A percentile compares a stretch with the other conserved stretches of the same genome.
These are phyloP conservation scores for Salix koriyanagi DNA, from an alignment of 345 rosid genomes.

Conservation along the genomic window DNA sequence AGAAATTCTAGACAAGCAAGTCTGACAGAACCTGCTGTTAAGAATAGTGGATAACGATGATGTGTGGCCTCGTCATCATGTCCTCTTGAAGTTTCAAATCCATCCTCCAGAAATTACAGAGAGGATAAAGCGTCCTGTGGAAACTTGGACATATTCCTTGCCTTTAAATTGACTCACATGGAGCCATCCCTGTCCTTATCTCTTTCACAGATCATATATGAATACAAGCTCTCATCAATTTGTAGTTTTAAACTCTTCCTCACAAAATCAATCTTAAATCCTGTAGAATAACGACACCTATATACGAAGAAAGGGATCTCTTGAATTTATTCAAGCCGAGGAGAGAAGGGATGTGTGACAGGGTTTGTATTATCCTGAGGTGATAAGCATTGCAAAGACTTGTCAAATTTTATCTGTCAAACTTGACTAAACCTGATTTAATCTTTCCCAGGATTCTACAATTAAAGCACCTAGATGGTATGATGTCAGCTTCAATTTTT, in stretches of 20 bases:
- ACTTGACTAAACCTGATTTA: too few species aligned
- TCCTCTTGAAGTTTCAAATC: background rate
- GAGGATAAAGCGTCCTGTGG: background rate
- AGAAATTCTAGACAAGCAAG: background rate
- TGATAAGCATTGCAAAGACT: too few species aligned
- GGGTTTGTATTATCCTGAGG: too few species aligned
- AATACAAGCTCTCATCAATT: background rate
- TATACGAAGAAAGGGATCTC: background rate
- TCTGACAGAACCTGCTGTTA: background rate
- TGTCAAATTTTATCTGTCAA: too few species aligned
- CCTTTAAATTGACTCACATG: constrained; percentile 8
- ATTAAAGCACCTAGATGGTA: too few species aligned
- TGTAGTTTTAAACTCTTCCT: background rate
- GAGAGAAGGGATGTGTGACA: too few species aligned
- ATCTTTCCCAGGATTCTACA: too few species aligned
- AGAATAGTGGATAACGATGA: constrained; percentile 20
- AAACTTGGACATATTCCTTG: constrained; percentile 12
- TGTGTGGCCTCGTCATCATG: constrained; percentile 8
- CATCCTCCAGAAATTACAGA: background rate
- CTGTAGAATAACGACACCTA: background rate
- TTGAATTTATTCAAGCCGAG: too few species aligned
- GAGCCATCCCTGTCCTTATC: background rate
- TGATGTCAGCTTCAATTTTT: too few species aligned
- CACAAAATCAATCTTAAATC: background rate
- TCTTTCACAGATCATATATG: background rate